Evolutionary conservation across 345 rosid genomes (phyloP).

Genomic region (Arabidopsis suecica): DNA sequence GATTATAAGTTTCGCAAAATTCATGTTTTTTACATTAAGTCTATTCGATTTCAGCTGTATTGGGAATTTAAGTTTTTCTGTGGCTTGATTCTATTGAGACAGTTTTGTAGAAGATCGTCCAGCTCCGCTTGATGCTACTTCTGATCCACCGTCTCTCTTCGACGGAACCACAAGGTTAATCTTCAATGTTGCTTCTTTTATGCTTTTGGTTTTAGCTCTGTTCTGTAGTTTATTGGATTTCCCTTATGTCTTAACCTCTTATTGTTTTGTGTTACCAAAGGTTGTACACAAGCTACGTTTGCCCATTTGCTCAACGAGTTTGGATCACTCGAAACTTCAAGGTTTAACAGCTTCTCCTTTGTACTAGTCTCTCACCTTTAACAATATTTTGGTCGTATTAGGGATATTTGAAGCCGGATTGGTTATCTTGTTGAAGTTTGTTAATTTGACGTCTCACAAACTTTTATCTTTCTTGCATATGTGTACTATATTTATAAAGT

Average conservation of each 20-base stretch:
- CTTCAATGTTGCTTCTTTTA: not conserved
- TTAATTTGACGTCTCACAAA: not conserved
- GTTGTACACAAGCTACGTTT: constrained; percentile 62
- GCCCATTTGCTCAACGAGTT: constrained; percentile 90
- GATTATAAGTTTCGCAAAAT: not conserved
- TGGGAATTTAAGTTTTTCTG: not conserved
- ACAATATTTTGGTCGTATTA: not conserved
- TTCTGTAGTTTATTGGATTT: not conserved
- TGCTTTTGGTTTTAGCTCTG: not conserved
- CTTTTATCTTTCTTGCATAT: not conserved
- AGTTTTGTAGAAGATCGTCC: constrained; percentile 56
- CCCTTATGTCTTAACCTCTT: not conserved
- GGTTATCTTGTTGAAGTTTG: not conserved
- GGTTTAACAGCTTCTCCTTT: constrained; percentile 50
- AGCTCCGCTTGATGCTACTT: constrained; percentile 54
- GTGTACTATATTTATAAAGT: not conserved
- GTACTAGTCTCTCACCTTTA: not conserved
- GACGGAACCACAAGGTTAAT: constrained; percentile 76
- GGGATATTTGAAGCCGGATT: not conserved
- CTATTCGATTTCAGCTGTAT: no score
- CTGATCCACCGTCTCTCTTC: constrained; percentile 71
- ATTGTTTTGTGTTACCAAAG: constrained; percentile 42
- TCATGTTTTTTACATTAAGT: not conserved
- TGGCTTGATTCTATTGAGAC: constrained; percentile 8
- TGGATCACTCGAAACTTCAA: constrained; percentile 94